phyloP scores from a whole-genome alignment of 768 basidiomycete genomes.

The Boletales sp. region DNA sequence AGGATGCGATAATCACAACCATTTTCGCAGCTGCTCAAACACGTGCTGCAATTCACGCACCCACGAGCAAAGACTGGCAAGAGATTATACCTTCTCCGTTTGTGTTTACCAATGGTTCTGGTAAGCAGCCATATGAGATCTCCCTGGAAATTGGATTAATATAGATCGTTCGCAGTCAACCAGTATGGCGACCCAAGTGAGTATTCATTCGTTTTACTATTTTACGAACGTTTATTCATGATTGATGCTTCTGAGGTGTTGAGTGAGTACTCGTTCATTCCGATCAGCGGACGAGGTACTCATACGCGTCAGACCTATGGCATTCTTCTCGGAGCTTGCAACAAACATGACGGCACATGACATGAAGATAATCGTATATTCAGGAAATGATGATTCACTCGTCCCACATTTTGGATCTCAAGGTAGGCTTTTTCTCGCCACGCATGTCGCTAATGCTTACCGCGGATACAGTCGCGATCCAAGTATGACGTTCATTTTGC shows the following conservation, averaged over 20 bases:
- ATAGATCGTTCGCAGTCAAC: conserved; percentile 5
- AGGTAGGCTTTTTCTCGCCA: conserved; percentile 34
- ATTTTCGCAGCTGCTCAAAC: conserved; percentile 42
- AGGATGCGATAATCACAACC: conserved; percentile 43
- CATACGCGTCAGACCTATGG: conserved; percentile 46
- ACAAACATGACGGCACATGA: conserved; percentile 51
- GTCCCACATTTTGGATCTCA: conserved; percentile 61
- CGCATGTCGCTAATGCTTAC: background rate
- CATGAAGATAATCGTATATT: conserved; percentile 52
- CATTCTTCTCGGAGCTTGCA: conserved; percentile 61
- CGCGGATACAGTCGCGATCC: conserved; percentile 45
- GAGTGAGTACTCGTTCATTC: conserved; percentile 25
- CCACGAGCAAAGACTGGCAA: conserved; percentile 53
- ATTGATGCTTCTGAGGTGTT: conserved; percentile 20
- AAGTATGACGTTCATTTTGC: conserved; percentile 31
- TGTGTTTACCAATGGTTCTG: background rate
- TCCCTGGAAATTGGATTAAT: background rate
- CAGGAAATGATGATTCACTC: conserved; percentile 67
- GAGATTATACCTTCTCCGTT: conserved; percentile 24
- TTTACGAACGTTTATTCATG: background rate
- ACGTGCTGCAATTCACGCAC: conserved; percentile 62
- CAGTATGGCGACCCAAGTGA: conserved; percentile 30
- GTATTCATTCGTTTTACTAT: background rate
- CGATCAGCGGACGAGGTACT: no score
- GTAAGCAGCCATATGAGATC: conserved; percentile 10